Percentiles rank a stretch among this genome's conserved stretches.
Evolutionary conservation across 352 stramenopile species (phyloP).

Genomic region (Phytophthora nicotianae): DNA sequence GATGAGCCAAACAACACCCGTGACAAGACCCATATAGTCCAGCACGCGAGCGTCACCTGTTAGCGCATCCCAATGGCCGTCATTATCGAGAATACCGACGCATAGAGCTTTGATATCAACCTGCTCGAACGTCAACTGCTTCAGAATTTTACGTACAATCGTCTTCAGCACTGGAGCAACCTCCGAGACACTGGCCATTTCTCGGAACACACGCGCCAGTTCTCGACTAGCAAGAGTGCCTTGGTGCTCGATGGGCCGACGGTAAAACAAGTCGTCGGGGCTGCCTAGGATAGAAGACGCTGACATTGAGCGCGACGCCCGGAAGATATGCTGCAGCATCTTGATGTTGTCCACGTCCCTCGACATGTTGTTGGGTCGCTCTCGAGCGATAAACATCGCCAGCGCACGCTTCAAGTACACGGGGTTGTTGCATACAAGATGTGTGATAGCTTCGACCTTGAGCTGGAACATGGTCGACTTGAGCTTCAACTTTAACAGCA

Average conservation of each 20-base stretch:
- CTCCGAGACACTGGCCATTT: constrained; percentile 76
- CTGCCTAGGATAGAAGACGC: constrained; percentile 38
- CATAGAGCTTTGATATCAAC: constrained; percentile 84
- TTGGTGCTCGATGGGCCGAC: constrained; percentile 51
- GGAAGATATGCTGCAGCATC: constrained; percentile 89
- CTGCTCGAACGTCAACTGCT: constrained; percentile 82
- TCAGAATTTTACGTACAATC: constrained; percentile 85
- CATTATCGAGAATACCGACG: constrained; percentile 76
- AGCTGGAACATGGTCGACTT: constrained; percentile 91
- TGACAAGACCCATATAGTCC: constrained; percentile 84
- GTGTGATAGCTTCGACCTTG: constrained; percentile 84
- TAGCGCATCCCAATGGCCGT: constrained; percentile 74
- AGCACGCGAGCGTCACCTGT: constrained; percentile 64
- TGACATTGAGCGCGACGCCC: constrained; percentile 50
- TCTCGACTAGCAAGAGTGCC: constrained; percentile 72
- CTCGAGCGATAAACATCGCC: constrained; percentile 70
- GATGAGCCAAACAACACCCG: constrained; percentile 75
- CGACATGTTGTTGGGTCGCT: constrained; percentile 83
- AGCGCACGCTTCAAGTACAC: constrained; percentile 76
- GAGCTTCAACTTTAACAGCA: constrained; percentile 83
- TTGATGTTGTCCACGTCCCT: constrained; percentile 91
- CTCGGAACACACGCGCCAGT: constrained; percentile 78
- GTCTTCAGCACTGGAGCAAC: constrained; percentile 84
- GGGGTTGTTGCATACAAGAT: constrained; percentile 74
- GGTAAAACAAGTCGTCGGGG: constrained; percentile 70